A percentile compares a stretch with the other conserved stretches of the same genome.
phyloP scores from a whole-genome alignment of 768 basidiomycete species.

The Auriscalpium microsporum region DNA sequence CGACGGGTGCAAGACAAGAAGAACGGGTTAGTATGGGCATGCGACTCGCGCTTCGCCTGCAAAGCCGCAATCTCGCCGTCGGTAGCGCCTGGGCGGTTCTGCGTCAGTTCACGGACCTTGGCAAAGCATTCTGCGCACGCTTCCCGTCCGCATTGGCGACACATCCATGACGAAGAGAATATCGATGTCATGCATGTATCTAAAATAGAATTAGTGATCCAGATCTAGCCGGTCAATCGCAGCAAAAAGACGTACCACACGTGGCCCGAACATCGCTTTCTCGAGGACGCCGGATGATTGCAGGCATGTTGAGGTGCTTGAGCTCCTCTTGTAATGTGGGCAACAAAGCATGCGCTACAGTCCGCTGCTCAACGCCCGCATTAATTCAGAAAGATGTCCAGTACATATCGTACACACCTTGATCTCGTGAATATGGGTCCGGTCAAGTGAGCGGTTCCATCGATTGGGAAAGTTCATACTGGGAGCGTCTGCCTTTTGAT shows the following conservation, averaged over 20 bases:
- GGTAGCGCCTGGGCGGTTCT: conserved; percentile 39
- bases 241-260: conserved; percentile 45
- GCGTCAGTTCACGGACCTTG: conserved; percentile 57
- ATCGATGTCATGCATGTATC: conserved; percentile 93
- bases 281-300: conserved; percentile 62
- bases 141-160: conserved; percentile 84
- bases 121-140: conserved; percentile 79
- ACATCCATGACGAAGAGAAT: conserved; percentile 87
- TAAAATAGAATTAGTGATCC: conserved; percentile 24
- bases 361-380: conserved; percentile 32
- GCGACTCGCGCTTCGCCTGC: conserved; percentile 47
- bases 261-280: conserved; percentile 80
- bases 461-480: conserved; percentile 53
- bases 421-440: conserved; percentile 42
- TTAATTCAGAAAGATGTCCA: background rate
- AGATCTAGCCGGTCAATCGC: background rate
- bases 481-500: conserved; percentile 46
- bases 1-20: conserved; percentile 66
- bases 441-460: conserved; percentile 57
- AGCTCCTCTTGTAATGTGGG: conserved; percentile 59
- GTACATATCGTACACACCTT: conserved; percentile 39
- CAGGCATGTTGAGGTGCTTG: conserved; percentile 44
- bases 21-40: conserved; percentile 59
- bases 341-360: conserved; percentile 59
- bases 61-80: conserved; percentile 41